Conservation (phyloP, 495 filamentous ascomycete genomes). For the Clavariopsis aquatica region DNA sequence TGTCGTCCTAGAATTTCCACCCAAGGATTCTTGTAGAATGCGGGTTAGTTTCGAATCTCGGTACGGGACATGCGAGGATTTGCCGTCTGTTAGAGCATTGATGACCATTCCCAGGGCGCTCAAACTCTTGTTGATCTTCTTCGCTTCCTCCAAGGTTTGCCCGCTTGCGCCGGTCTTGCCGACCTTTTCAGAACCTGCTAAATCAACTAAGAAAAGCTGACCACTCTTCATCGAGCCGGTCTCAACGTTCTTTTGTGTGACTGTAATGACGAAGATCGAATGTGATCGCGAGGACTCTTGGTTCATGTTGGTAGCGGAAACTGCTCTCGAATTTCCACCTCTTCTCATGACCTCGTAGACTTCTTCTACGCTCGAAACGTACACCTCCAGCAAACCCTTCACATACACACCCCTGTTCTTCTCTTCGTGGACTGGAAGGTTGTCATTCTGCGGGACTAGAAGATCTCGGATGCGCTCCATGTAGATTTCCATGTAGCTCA, state of each 20-base stretch:
- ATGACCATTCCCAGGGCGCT: constrained; percentile 98
- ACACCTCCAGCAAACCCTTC: constrained; percentile 91
- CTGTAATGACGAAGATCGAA: constrained; percentile 96
- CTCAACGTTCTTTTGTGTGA: constrained; percentile 97
- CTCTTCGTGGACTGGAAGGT: constrained; percentile 94
- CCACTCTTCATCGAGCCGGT: constrained; percentile 96
- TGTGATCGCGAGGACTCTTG: constrained; percentile 97
- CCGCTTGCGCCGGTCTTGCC: constrained; percentile 98
- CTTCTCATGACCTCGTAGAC: constrained; percentile 97
- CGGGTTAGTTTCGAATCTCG: constrained; percentile 97
- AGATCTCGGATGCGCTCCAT: constrained; percentile 98
- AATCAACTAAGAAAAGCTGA: constrained; percentile 93
- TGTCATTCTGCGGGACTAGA: constrained; percentile 87
- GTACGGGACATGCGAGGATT: constrained; percentile 96
- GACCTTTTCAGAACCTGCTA: constrained; percentile 97
- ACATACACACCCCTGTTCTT: constrained; percentile 96
- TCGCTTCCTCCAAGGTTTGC: constrained; percentile 96
- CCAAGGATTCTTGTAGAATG: constrained; percentile 93
- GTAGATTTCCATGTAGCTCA: constrained; percentile 99
- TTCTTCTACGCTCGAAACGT: constrained; percentile 92
- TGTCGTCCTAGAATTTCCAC: constrained; percentile 95
- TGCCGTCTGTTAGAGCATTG: constrained; percentile 94
- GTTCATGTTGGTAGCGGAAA: constrained; percentile 99
- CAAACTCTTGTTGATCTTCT: constrained; percentile 99
- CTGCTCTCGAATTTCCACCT: constrained; percentile 82